Evolutionary conservation across 305 asterid genomes (phyloP).

Genomic region (Fraxinus velutina): DNA sequence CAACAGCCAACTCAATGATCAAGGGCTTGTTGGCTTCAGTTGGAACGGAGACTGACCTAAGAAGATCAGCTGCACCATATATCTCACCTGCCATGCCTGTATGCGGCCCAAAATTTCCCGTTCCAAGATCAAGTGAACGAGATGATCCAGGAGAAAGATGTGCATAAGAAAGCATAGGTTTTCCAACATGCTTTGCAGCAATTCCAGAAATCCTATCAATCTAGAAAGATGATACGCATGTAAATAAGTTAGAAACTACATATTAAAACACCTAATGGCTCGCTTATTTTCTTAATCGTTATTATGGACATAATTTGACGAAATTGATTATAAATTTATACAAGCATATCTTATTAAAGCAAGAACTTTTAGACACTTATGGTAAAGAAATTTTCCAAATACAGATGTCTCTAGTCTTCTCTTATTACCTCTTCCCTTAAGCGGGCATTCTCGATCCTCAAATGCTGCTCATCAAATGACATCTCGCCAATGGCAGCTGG

Average conservation of each 20-base stretch:
- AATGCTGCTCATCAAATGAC: conserved; percentile 93
- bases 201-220: conserved; percentile 80
- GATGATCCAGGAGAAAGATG: conserved; percentile 49
- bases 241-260: not conserved
- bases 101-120: conserved; percentile 48
- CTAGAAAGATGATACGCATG: conserved; percentile 30
- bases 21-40: conserved; percentile 68
- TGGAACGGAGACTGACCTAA: conserved; percentile 61
- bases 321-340: not conserved
- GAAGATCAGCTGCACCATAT: conserved; percentile 58
- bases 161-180: conserved; percentile 68
- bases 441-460: conserved; percentile 81
- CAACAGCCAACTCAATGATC: conserved; percentile 74
- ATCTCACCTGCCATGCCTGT: conserved; percentile 49
- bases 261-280: not conserved
- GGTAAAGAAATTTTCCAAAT: not conserved
- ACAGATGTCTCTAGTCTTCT: not conserved
- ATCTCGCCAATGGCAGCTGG: conserved; percentile 90
- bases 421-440: conserved; percentile 73
- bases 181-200: conserved; percentile 82
- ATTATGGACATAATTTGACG: not conserved
- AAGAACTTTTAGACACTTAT: not conserved
- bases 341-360: not conserved
- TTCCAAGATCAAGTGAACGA: conserved; percentile 58
- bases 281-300: not conserved